A percentile compares a stretch with the other conserved stretches of the same genome.
Evolutionary conservation across 2,329 filamentous ascomycete species (phyloP).

Genomic region (Blumeria hordei): DNA sequence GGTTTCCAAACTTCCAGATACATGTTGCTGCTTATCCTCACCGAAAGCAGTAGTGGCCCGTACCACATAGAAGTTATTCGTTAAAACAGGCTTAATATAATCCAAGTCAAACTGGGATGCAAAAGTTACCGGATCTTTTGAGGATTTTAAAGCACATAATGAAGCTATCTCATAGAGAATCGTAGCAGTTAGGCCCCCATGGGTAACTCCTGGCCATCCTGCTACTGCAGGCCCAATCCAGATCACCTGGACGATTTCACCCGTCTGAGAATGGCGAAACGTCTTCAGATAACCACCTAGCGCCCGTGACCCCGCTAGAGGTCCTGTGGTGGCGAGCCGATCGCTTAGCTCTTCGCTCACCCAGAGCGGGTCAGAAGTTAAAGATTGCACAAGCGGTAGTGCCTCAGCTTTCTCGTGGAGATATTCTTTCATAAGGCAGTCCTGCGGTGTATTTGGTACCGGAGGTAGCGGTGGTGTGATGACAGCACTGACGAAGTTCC

Average conservation of each 20-base stretch:
- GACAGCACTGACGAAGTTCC: constrained; percentile 18
- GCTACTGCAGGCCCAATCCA: constrained; percentile 39
- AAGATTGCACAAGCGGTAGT: constrained; percentile 23
- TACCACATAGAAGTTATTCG: constrained; percentile 39
- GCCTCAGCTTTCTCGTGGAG: constrained; percentile 20
- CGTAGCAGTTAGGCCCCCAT: constrained; percentile 47
- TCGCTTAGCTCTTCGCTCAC: constrained; percentile 3
- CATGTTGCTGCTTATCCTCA: constrained; percentile 16
- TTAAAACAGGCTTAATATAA: constrained; percentile 35
- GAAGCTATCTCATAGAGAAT: constrained; percentile 45
- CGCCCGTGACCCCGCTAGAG: constrained; percentile 20
- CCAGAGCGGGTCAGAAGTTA: constrained; percentile 21
- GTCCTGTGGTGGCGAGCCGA: constrained; percentile 19
- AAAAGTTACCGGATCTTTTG: constrained; percentile 26
- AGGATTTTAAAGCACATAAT: constrained; percentile 28
- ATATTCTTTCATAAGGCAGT: constrained; percentile 18
- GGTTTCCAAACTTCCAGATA: constrained; percentile 27
- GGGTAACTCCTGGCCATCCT: constrained; percentile 48
- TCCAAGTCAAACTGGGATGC: constrained; percentile 32
- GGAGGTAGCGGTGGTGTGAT: constrained; percentile 21
- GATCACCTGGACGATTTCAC: constrained; percentile 36
- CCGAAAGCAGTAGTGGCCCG: constrained; percentile 18
- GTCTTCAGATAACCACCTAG: constrained; percentile 30
- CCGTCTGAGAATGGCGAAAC: constrained; percentile 35
- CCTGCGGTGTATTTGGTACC: constrained; percentile 18